A percentile compares a stretch with the other conserved stretches of the same genome.
These are phyloP conservation scores for Silene noctiflora DNA, from an alignment of 179 eudicot species.

Conservation along the genomic window DNA sequence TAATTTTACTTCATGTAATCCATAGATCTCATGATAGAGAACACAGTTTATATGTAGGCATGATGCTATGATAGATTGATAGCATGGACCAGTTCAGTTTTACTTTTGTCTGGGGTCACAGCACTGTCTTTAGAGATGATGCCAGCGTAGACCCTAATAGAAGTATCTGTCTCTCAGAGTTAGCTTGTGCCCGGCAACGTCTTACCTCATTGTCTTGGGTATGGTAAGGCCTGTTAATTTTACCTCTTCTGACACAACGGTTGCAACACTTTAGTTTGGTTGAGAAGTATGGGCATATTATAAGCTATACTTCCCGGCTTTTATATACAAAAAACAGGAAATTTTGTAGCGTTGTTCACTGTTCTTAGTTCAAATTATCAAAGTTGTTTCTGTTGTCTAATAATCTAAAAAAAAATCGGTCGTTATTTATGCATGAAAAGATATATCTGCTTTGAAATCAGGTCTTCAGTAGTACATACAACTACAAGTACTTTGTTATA, in stretches of 20 bases:
- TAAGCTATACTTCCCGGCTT: not conserved
- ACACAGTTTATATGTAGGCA: not conserved
- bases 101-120: not conserved
- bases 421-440: not conserved
- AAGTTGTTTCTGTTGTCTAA: not conserved
- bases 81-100: not conserved
- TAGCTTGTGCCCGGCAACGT: not conserved
- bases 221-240: not conserved
- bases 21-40: not conserved
- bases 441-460: not conserved
- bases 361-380: not conserved
- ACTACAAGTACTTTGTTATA: not conserved
- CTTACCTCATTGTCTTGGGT: not conserved
- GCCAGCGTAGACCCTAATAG: not conserved
- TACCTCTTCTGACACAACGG: not conserved
- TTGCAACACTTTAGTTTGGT: not conserved
- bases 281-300: not conserved
- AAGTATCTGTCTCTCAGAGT: not conserved
- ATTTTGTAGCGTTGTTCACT: not conserved
- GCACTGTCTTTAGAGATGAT: conserved; percentile 2
- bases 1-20: not conserved
- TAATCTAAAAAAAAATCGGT: not conserved
- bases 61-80: not conserved
- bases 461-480: not conserved
- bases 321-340: not conserved